phyloP scores from a whole-genome alignment of 345 rosid genomes.

The Populus tremula region DNA sequence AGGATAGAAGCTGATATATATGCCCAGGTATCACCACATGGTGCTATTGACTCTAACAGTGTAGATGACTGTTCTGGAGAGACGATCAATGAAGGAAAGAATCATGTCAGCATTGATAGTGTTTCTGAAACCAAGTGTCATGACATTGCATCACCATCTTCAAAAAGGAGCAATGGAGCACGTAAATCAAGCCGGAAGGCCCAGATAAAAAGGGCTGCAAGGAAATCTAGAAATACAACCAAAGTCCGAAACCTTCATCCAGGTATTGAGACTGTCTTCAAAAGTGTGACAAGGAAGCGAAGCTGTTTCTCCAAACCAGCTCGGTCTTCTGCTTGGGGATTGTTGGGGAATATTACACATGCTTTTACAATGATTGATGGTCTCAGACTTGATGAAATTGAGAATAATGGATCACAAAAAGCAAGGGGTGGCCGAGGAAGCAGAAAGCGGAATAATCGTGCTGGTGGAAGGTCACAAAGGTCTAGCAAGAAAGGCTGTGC shows the following conservation, averaged over 20 bases:
- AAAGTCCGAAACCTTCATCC: constrained; percentile 34
- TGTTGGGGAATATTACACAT: constrained; percentile 43
- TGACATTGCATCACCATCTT: constrained; percentile 32
- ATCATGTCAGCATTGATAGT: constrained; percentile 34
- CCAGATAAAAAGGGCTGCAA: constrained; percentile 39
- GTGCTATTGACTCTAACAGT: constrained; percentile 27
- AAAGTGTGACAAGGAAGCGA: constrained; percentile 62
- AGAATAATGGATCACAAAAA: constrained; percentile 35
- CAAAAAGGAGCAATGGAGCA: constrained; percentile 39
- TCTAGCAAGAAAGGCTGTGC: constrained; percentile 37
- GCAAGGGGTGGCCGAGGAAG: constrained; percentile 33
- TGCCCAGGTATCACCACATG: constrained; percentile 19
- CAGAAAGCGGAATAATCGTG: constrained; percentile 32
- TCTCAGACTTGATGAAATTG: constrained; percentile 34
- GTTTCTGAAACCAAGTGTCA: constrained; percentile 38
- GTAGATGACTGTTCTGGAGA: constrained; percentile 29
- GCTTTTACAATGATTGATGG: constrained; percentile 39
- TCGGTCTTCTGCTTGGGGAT: constrained; percentile 79
- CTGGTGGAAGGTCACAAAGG: constrained; percentile 27
- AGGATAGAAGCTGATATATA: constrained; percentile 24
- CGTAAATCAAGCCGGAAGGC: constrained; percentile 44
- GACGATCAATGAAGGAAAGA: constrained; percentile 37
- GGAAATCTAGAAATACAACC: constrained; percentile 37
- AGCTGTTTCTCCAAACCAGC: constrained; percentile 58
- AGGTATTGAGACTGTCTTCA: constrained; percentile 15